Conservation (phyloP, 805 yeast species). For the Jamesozyma hellenica region DNA sequence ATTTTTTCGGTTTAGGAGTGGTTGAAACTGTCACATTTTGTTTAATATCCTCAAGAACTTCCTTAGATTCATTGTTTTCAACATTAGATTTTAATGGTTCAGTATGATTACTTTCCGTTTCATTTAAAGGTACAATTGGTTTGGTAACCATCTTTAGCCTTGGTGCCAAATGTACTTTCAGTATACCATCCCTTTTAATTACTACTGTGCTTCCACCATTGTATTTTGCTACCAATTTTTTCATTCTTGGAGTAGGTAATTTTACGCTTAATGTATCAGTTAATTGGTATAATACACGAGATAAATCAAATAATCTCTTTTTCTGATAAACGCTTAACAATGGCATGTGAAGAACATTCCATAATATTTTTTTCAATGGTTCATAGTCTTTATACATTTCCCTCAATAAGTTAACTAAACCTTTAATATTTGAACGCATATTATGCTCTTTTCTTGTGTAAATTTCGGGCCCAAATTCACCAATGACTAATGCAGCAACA, state of each 20-base stretch:
- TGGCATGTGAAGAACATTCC: slow-evolving; percentile 62
- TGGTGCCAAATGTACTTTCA: slow-evolving; percentile 23
- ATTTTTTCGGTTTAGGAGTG: slow-evolving; percentile 5
- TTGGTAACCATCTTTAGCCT: slow-evolving; percentile 11
- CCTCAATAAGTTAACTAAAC: slow-evolving; percentile 19
- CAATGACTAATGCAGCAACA: slow-evolving; percentile 5
- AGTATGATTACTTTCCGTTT: too few species aligned
- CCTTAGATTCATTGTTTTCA: not conserved
- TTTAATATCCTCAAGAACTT: not conserved
- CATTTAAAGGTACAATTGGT: slow-evolving; percentile 1
- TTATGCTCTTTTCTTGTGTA: slow-evolving; percentile 16
- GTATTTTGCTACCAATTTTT: slow-evolving; percentile 51
- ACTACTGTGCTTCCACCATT: slow-evolving; percentile 45
- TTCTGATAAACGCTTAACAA: slow-evolving; percentile 49
- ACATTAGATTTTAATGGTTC: not conserved
- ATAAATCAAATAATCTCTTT: slow-evolving; percentile 51
- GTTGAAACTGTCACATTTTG: not conserved
- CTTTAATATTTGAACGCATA: slow-evolving; percentile 21
- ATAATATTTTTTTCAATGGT: slow-evolving; percentile 50
- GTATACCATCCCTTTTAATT: slow-evolving; percentile 43
- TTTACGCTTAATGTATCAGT: slow-evolving; percentile 50
- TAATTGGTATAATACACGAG: slow-evolving; percentile 57
- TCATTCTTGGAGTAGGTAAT: slow-evolving; percentile 57
- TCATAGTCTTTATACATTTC: slow-evolving; percentile 31
- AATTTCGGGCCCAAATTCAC: slow-evolving; percentile 7